Evolutionary conservation across 2,329 filamentous ascomycete species (phyloP), one percentile per base, ranked within the genome.

Genomic region (Fusarium cyanostomum): DNA sequence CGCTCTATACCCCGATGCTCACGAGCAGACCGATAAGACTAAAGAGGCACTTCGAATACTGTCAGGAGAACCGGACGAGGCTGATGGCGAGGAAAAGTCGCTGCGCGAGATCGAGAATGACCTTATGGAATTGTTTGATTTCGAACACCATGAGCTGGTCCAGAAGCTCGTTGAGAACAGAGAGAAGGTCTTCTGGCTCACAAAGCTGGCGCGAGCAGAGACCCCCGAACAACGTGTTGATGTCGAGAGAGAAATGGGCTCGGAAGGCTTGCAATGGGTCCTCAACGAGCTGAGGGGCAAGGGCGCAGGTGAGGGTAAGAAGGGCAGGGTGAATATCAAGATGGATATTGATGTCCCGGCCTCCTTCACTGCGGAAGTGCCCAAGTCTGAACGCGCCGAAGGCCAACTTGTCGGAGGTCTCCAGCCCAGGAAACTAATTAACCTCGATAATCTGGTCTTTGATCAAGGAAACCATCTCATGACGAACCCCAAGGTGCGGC

Each of bases 391-490:
- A 60, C 84, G 84, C 42, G 75, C 80, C 18, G 90, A 92, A 44
- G 89, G 88, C 48, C 85, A 86, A 49, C 80, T 97, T 16, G 84
- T 93, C 28, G 92, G 94, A 52, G 93, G 92, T 12, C 82, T 99
- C 33, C 91, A 95, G 71, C 95, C 96, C 3, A 89, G 89, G 67
- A 92, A 92, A 73, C 80, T 92, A 39, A 92, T 99, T 75, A 98
- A 98, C 74, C 82, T 99, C 48, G 94, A 99, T 56, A 98, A 98
- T 71, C 86, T 99, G 30, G 86, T 97, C 34, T 99, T 99, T 74
- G 95, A 98, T 69, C 94, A 98, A 78, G 95, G 95, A 50, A 99
- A 98, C 72, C 95, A 99, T 80, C 84, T 99, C 38, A 99, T 98
- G 94, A 98, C 95, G n/a, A 99, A 99, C 71, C 91, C 93, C 7